Percentiles rank a stretch among this genome's conserved stretches.
These are phyloP conservation scores for Reutealis trisperma DNA, from an alignment of 345 rosid genomes.

Conservation along the genomic window DNA sequence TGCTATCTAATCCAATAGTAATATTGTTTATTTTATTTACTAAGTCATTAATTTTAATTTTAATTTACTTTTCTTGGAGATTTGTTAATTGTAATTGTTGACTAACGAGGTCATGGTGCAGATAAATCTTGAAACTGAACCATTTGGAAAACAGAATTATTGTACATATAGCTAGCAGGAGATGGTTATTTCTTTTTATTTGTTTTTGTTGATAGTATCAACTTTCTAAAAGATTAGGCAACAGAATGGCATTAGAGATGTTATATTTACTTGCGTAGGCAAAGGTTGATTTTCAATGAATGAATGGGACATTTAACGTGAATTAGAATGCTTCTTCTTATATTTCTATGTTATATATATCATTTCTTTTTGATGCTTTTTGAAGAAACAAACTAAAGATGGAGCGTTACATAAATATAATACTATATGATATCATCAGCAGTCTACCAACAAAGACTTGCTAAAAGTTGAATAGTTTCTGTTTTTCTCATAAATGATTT, in stretches of 20 bases:
- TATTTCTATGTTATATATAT: too few relatives aligned
- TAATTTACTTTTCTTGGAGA: neutral
- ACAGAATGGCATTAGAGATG: neutral
- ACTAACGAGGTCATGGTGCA: neutral
- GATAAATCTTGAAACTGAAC: constrained; percentile 1
- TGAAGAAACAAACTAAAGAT: neutral
- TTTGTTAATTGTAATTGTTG: neutral
- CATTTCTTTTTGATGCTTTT: neutral
- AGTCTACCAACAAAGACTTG: too few relatives aligned
- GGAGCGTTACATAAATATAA: too few relatives aligned
- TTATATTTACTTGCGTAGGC: neutral
- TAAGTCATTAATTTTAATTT: neutral
- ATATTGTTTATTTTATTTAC: too few relatives aligned
- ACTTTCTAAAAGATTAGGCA: neutral
- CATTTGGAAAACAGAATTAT: neutral
- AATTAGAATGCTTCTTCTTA: neutral
- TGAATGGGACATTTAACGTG: constrained; percentile 7
- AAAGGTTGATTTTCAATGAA: neutral
- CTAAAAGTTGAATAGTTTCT: too few relatives aligned
- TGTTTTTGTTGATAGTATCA: neutral
- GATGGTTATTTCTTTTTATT: neutral
- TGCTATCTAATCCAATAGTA: too few relatives aligned
- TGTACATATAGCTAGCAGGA: neutral
- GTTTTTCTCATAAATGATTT: too few relatives aligned
- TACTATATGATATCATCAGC: too few relatives aligned